Percentiles rank a stretch among this genome's conserved stretches.
Conservation (phyloP, 768 basidiomycete species). For the Dendrothele bispora region DNA sequence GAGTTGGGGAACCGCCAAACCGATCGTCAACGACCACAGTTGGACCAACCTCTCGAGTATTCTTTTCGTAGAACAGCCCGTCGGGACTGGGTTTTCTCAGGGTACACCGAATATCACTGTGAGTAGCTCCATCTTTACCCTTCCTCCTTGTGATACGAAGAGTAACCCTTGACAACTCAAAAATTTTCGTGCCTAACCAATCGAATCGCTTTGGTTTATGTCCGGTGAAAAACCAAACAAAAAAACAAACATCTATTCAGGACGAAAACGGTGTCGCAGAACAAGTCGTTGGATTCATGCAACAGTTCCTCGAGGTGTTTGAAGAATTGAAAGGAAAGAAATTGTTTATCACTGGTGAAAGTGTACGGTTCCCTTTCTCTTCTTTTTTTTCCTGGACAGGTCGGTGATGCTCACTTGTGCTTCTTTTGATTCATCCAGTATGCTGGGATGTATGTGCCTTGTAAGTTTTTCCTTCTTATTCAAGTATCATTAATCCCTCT, state of each 20-base stretch:
- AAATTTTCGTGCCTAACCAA: background rate
- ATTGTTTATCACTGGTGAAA: constrained; percentile 70
- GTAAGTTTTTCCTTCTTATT: constrained; percentile 28
- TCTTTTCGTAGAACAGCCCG: constrained; percentile 77
- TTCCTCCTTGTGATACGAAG: constrained; percentile 31
- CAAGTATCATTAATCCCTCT: background rate
- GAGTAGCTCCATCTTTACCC: too few relatives aligned
- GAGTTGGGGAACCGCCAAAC: constrained; percentile 61
- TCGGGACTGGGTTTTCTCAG: constrained; percentile 78
- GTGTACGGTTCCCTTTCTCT: constrained; percentile 45
- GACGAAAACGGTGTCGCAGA: constrained; percentile 49
- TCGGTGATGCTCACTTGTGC: background rate
- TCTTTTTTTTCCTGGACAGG: background rate
- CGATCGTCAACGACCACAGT: constrained; percentile 64
- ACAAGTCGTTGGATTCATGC: constrained; percentile 60
- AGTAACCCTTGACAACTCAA: background rate
- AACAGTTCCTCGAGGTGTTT: constrained; percentile 78
- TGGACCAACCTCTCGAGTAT: constrained; percentile 82
- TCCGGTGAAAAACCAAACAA: too few relatives aligned
- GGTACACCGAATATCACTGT: constrained; percentile 65
- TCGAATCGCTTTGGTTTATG: too few relatives aligned
- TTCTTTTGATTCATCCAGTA: constrained; percentile 31
- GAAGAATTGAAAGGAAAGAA: constrained; percentile 72
- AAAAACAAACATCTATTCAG: too few relatives aligned
- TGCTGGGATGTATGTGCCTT: constrained; percentile 54